Percentiles rank a stretch among this genome's conserved stretches.
Conservation (phyloP, 2,329 filamentous ascomycete species). For the Talaromyces albobiverticillius region DNA sequence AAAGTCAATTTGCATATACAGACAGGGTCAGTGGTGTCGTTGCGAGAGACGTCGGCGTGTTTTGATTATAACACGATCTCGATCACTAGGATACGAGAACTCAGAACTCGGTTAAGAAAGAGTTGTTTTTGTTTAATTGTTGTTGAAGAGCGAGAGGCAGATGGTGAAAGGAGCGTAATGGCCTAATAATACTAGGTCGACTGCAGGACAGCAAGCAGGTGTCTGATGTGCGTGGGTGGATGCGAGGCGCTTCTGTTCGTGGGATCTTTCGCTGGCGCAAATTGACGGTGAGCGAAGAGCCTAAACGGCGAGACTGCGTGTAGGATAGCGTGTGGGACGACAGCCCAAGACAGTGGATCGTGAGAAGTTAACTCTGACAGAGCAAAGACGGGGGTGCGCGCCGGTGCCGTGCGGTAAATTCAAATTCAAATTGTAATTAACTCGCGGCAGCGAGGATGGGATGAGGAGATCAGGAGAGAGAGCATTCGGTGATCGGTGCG, state of each 20-base stretch:
- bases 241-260: constrained; percentile 3
- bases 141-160: constrained; percentile 8
- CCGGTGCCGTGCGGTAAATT: too few relatives aligned
- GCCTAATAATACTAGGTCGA: constrained; percentile 10
- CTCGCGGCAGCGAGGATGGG: not conserved
- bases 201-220: constrained; percentile 2
- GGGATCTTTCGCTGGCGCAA: constrained; percentile 2
- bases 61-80: too few relatives aligned
- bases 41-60: too few relatives aligned
- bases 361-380: not conserved
- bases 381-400: constrained; percentile 4
- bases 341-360: constrained; percentile 8
- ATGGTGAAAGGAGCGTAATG: constrained; percentile 10
- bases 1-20: constrained; percentile 8
- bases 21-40: not conserved
- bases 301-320: constrained; percentile 7
- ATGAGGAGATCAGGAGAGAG: not conserved
- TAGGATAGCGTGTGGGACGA: not conserved
- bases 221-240: constrained; percentile 1
- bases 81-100: not conserved
- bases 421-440: too few relatives aligned
- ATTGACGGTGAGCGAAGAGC: constrained; percentile 13
- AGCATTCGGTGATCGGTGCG: constrained; percentile 1
- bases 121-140: not conserved
- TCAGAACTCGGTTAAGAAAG: not conserved